Conservation (phyloP, 805 yeast species). For the Starmera quercuum region DNA sequence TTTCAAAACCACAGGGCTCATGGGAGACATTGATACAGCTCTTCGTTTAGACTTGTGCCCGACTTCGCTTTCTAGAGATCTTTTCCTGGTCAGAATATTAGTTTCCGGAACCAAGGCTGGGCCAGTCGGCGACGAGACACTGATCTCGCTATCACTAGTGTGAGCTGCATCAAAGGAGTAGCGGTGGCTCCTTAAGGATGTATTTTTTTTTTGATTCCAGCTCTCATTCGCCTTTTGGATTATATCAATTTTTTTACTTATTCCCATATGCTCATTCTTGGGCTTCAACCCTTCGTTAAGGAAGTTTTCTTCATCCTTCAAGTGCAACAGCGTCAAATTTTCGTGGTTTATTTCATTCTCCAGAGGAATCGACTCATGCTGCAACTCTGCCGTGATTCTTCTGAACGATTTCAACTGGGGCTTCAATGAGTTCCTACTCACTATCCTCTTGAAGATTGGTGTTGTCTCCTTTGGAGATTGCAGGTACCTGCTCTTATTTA, state of each 20-base stretch:
- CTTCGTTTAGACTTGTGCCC: constrained; percentile 13
- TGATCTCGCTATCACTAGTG: constrained; percentile 1
- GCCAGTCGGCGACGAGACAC: constrained; percentile 1
- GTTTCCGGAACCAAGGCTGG: neutral
- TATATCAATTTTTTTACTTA: constrained; percentile 17
- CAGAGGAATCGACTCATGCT: constrained; percentile 16
- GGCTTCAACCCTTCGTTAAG: constrained; percentile 1
- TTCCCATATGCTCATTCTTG: constrained; percentile 3
- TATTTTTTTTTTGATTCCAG: constrained; percentile 18
- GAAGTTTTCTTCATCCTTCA: constrained; percentile 14
- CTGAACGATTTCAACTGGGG: constrained; percentile 21
- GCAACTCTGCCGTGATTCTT: constrained; percentile 16
- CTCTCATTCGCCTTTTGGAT: constrained; percentile 20
- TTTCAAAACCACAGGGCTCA: constrained; percentile 10
- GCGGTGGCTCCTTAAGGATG: neutral
- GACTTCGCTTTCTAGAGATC: constrained; percentile 14
- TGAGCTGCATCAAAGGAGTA: neutral
- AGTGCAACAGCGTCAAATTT: constrained; percentile 16
- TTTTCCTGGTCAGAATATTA: constrained; percentile 9
- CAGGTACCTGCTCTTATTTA: constrained; percentile 4
- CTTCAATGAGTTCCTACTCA: constrained; percentile 14
- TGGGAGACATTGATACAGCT: constrained; percentile 21
- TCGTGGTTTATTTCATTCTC: constrained; percentile 21
- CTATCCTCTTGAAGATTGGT: constrained; percentile 20
- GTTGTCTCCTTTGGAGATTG: constrained; percentile 12